Percentiles rank a stretch among this genome's conserved stretches.
These are phyloP conservation scores for Fomitopsis betulina DNA, from an alignment of 1,284 basidiomycete genomes.

Conservation along the genomic window DNA sequence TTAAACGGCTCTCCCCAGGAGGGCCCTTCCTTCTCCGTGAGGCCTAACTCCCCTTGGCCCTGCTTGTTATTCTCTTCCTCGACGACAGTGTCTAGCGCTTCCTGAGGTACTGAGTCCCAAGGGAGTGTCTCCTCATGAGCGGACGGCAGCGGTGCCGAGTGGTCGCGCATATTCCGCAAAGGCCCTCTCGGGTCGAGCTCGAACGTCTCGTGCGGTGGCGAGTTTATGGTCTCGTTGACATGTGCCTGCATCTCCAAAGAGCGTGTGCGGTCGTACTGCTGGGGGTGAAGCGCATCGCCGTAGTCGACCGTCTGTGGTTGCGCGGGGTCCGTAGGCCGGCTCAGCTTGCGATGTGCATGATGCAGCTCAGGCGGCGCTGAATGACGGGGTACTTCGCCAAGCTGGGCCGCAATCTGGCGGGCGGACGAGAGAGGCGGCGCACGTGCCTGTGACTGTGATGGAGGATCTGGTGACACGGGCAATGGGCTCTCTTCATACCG, in stretches of 20 bases:
- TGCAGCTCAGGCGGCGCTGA: slow-evolving; percentile 54
- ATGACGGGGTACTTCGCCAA: slow-evolving; percentile 7
- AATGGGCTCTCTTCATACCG: slow-evolving; percentile 37
- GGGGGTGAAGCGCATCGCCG: not conserved
- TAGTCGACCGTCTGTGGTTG: slow-evolving; percentile 32
- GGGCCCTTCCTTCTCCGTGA: slow-evolving; percentile 23
- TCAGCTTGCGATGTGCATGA: slow-evolving; percentile 31
- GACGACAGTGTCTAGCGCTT: slow-evolving; percentile 15
- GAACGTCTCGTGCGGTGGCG: slow-evolving; percentile 24
- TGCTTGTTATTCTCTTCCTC: slow-evolving; percentile 20
- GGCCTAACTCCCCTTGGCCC: not conserved
- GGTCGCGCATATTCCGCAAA: slow-evolving; percentile 31
- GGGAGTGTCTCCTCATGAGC: slow-evolving; percentile 6
- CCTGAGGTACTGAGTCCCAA: slow-evolving; percentile 14
- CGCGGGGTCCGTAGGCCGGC: slow-evolving; percentile 20
- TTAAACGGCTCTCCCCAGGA: slow-evolving; percentile 76
- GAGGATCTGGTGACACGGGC: slow-evolving; percentile 15
- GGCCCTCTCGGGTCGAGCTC: slow-evolving; percentile 41
- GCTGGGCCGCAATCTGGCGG: not conserved
- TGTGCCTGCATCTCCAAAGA: slow-evolving; percentile 1
- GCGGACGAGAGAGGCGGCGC: not conserved
- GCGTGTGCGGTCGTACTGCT: not conserved
- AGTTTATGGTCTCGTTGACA: not conserved
- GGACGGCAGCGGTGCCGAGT: slow-evolving; percentile 10
- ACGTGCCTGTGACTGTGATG: not conserved